Evolutionary conservation across 1,139 yeast genomes (phyloP).

Genomic region (Pichia sp.): DNA sequence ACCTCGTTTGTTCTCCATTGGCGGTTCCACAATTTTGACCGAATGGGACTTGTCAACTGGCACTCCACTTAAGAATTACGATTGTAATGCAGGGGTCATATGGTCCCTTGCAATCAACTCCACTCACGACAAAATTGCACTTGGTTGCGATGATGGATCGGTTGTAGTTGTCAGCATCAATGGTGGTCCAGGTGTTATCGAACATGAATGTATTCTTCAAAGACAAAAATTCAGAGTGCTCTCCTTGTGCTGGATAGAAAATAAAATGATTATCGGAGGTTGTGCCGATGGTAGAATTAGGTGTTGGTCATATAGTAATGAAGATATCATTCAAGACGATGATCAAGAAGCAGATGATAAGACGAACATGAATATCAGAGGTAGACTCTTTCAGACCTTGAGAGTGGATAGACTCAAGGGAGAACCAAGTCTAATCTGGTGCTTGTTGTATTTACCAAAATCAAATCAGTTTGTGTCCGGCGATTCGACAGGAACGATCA

Average conservation of each 20-base stretch:
- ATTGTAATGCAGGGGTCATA: conserved; percentile 89
- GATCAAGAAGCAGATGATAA: neutral
- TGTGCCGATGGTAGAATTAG: conserved; percentile 93
- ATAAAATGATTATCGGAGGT: conserved; percentile 71
- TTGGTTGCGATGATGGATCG: conserved; percentile 94
- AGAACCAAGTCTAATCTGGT: conserved; percentile 73
- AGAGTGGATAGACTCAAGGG: conserved; percentile 56
- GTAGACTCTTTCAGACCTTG: conserved; percentile 36
- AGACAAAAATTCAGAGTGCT: conserved; percentile 82
- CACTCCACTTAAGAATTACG: conserved; percentile 67
- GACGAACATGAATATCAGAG: conserved; percentile 15
- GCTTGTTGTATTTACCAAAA: conserved; percentile 59
- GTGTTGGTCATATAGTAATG: conserved; percentile 54
- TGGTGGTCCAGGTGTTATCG: conserved; percentile 79
- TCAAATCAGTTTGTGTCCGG: conserved; percentile 79
- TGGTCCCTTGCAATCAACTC: conserved; percentile 81
- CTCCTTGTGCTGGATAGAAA: conserved; percentile 68
- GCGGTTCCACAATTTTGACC: conserved; percentile 85
- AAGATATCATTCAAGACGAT: neutral
- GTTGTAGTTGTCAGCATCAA: conserved; percentile 78
- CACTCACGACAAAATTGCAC: conserved; percentile 62
- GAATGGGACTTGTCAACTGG: conserved; percentile 88
- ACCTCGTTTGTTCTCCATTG: conserved; percentile 81
- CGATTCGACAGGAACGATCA: conserved; percentile 91
- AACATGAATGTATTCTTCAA: conserved; percentile 70